Evolutionary conservation across 495 filamentous ascomycete species (phyloP).

Genomic region (Coniosporium apollinis): DNA sequence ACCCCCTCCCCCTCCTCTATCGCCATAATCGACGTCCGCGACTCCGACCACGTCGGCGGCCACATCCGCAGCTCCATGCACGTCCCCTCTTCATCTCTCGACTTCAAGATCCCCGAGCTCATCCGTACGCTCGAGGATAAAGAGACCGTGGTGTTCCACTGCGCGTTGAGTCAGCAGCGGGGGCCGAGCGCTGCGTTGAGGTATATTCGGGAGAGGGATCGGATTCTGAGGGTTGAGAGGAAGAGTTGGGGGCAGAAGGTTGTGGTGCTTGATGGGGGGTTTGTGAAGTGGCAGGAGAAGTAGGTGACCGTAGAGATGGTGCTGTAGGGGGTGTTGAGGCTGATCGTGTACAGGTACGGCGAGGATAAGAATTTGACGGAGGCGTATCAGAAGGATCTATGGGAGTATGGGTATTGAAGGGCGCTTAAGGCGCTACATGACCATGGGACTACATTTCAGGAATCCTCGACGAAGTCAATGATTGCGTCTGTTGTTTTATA

Average conservation of each 20-base stretch:
- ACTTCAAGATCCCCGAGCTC: slow-evolving; percentile 63
- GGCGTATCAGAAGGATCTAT: slow-evolving; percentile 71
- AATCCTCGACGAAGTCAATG: no score
- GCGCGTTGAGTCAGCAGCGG: slow-evolving; percentile 80
- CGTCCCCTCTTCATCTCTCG: slow-evolving; percentile 55
- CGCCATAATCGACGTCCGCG: slow-evolving; percentile 78
- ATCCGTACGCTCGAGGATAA: slow-evolving; percentile 62
- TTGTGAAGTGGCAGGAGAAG: slow-evolving; percentile 80
- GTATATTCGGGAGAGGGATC: slow-evolving; percentile 49
- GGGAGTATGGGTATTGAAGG: slow-evolving; percentile 56
- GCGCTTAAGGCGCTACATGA: no score
- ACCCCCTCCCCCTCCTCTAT: slow-evolving; percentile 33
- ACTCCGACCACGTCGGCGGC: slow-evolving; percentile 81
- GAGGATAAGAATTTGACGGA: slow-evolving; percentile 70
- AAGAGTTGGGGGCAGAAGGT: slow-evolving; percentile 34
- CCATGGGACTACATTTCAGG: no score
- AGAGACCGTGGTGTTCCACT: slow-evolving; percentile 84
- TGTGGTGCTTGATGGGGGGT: slow-evolving; percentile 68
- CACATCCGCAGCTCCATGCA: slow-evolving; percentile 64
- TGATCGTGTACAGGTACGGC: slow-evolving; percentile 32
- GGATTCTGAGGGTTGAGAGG: slow-evolving; percentile 22
- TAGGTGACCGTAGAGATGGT: no score
- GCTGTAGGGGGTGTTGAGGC: no score
- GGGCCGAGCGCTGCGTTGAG: slow-evolving; percentile 52
- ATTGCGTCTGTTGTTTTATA: no score